A percentile compares a stretch with the other conserved stretches of the same genome.
These are phyloP conservation scores for Escallonia rubra DNA, from an alignment of 129 eudicot species.

Conservation along the genomic window DNA sequence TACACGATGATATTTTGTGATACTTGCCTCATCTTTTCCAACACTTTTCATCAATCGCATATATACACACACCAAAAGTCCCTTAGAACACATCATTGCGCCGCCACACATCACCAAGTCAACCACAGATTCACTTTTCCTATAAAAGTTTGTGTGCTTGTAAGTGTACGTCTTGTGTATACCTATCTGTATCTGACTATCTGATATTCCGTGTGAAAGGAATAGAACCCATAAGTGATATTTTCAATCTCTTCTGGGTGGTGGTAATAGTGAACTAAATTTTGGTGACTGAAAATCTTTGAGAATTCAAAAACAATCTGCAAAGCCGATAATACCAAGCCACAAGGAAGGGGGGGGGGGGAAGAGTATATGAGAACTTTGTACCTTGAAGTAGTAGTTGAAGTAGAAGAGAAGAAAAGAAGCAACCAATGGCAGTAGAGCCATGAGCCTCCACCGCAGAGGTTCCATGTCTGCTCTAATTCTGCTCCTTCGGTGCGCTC, in stretches of 20 bases:
- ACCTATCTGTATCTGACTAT: background rate
- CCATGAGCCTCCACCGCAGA: constrained; percentile 25
- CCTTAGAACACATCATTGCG: no score
- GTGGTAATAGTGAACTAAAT: background rate
- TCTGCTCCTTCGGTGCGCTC: no score
- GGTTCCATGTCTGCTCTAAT: constrained; percentile 25
- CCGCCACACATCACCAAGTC: no score
- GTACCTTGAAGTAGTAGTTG: constrained; percentile 24
- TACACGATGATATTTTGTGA: no score
- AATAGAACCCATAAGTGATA: background rate
- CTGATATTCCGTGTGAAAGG: background rate
- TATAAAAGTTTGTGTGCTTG: background rate
- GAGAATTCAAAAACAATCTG: background rate
- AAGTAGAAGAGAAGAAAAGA: constrained; percentile 23
- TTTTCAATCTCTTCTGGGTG: background rate
- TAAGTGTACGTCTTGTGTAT: background rate
- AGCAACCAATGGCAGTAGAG: constrained; percentile 44
- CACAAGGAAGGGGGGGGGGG: background rate
- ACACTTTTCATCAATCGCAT: no score
- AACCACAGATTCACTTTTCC: no score
- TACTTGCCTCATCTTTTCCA: no score
- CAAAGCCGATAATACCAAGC: background rate
- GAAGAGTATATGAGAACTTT: background rate
- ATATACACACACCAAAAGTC: no score
- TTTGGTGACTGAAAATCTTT: background rate